A percentile compares a stretch with the other conserved stretches of the same genome.
Conservation (phyloP, 768 basidiomycete species). For the Boletus sp. region DNA sequence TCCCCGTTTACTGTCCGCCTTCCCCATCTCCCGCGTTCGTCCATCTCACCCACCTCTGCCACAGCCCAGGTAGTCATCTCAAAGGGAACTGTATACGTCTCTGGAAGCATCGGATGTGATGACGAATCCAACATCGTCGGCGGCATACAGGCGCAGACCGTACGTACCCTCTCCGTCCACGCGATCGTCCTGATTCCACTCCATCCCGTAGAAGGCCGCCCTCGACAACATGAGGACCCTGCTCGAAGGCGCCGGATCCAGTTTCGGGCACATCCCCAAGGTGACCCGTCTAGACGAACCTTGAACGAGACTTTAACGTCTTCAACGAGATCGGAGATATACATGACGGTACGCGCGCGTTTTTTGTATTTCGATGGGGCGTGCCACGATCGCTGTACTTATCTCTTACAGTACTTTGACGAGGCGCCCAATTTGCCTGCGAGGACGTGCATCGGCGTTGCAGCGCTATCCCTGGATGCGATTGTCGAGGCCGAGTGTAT, state of each 20-base stretch:
- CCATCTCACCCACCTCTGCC: background rate
- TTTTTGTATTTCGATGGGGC: constrained; percentile 18
- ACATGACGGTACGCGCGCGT: constrained; percentile 28
- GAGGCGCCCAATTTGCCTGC: constrained; percentile 45
- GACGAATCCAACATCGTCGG: constrained; percentile 10
- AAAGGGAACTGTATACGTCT: constrained; percentile 36
- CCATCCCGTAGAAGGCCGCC: constrained; percentile 31
- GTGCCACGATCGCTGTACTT: background rate
- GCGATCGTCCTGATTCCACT: background rate
- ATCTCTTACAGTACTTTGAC: constrained; percentile 40
- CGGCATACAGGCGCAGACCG: constrained; percentile 35
- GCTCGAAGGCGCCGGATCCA: constrained; percentile 39
- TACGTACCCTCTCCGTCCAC: constrained; percentile 17
- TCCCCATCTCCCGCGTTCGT: background rate
- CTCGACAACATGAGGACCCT: constrained; percentile 39
- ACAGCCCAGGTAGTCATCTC: constrained; percentile 12
- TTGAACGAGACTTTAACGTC: constrained; percentile 35
- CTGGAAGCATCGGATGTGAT: constrained; percentile 39
- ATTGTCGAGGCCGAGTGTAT: constrained; percentile 64
- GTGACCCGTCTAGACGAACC: constrained; percentile 38
- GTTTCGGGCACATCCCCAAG: constrained; percentile 39
- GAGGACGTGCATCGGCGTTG: constrained; percentile 59
- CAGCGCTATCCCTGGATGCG: constrained; percentile 49
- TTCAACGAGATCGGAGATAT: constrained; percentile 40
- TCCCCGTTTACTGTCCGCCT: constrained; percentile 34